Evolutionary conservation across 176 grass and related monocot genomes (phyloP).

Genomic region (Leersia perrieri): DNA sequence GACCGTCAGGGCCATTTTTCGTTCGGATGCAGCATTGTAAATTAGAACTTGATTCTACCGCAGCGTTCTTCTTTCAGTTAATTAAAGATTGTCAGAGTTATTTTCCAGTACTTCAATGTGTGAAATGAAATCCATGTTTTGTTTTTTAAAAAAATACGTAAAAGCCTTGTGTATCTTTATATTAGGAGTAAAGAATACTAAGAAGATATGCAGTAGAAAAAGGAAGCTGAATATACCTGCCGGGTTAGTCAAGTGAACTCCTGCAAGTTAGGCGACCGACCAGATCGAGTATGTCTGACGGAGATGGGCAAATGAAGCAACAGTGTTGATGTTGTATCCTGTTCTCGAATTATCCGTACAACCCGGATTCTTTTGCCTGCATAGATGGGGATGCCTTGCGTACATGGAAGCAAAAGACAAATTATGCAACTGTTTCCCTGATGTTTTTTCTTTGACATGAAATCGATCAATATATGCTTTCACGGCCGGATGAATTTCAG

Average conservation of each 20-base stretch:
- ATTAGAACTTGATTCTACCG: no score
- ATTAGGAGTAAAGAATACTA: no score
- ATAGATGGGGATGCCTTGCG: background rate
- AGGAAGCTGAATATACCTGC: background rate
- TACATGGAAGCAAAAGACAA: background rate
- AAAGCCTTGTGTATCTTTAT: no score
- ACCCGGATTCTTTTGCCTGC: background rate
- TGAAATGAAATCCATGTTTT: no score
- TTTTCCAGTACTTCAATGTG: no score
- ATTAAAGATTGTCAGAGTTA: no score
- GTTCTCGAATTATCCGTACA: background rate
- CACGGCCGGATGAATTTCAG: background rate
- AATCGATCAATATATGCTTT: background rate
- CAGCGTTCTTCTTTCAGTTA: no score
- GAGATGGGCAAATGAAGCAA: background rate
- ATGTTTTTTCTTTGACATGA: background rate
- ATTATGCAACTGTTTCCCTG: background rate
- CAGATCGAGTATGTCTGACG: background rate
- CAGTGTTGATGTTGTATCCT: background rate
- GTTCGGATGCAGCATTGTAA: no score
- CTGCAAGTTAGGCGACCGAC: background rate
- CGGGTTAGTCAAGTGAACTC: background rate
- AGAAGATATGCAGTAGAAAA: no score
- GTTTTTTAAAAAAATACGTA: no score
- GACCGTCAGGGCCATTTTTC: no score